Evolutionary conservation across 352 stramenopile genomes (phyloP).

Genomic region (Phytophthora cactorum): DNA sequence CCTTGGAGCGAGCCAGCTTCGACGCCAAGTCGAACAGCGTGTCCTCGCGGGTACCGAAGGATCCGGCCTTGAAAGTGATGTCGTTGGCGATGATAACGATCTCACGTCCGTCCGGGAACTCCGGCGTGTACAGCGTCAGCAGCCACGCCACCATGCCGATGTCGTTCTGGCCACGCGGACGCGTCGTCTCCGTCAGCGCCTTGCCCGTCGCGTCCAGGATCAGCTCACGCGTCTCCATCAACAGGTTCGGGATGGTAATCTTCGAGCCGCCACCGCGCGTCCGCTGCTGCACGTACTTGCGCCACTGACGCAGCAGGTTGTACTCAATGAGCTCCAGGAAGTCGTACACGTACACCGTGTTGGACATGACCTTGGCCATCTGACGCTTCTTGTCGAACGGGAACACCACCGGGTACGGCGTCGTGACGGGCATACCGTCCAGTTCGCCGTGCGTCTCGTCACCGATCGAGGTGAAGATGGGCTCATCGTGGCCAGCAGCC

Average conservation of each 20-base stretch:
- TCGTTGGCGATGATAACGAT: conserved; percentile 99
- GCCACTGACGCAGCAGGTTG: conserved; percentile 95
- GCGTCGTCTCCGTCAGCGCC: conserved; percentile 60
- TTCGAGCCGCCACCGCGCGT: conserved; percentile 64
- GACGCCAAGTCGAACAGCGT: conserved; percentile 98
- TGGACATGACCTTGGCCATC: conserved; percentile 94
- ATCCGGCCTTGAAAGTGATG: conserved; percentile 99
- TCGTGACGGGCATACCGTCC: conserved; percentile 95
- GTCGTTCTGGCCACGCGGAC: conserved; percentile 96
- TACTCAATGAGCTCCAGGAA: conserved; percentile 99
- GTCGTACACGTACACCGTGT: conserved; percentile 99
- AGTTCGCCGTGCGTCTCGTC: conserved; percentile 91
- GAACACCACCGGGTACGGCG: conserved; percentile 97
- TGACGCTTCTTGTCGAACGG: conserved; percentile 95
- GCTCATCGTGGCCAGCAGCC: conserved; percentile 81
- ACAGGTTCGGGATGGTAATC: conserved; percentile 86
- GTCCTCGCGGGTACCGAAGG: conserved; percentile 99
- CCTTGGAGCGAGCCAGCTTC: conserved; percentile 93
- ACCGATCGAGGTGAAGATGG: conserved; percentile 92
- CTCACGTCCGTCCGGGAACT: conserved; percentile 97
- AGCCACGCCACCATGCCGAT: conserved; percentile 99
- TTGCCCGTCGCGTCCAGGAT: conserved; percentile 89
- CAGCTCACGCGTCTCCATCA: conserved; percentile 95
- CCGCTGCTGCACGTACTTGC: conserved; percentile 87
- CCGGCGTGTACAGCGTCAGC: conserved; percentile 97